Conservation (phyloP, 2,329 filamentous ascomycete genomes). For the Mycogone perniciosa region DNA sequence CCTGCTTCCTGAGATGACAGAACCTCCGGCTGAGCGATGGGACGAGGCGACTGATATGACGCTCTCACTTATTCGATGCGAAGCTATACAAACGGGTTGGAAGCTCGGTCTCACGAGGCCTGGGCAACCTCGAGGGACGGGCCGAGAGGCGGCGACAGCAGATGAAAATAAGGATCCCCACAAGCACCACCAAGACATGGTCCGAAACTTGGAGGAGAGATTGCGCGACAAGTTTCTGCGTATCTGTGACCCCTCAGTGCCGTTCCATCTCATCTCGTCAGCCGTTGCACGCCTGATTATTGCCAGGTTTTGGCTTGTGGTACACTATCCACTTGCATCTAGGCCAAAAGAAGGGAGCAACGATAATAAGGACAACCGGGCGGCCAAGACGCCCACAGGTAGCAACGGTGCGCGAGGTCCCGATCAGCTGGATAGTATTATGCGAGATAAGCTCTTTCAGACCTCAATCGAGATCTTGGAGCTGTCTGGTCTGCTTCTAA, state of each 20-base stretch:
- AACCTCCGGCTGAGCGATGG: neutral
- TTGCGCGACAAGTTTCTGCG: neutral
- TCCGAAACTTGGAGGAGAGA: neutral
- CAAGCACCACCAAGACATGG: neutral
- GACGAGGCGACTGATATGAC: constrained; percentile 10
- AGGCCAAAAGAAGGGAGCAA: too few relatives aligned
- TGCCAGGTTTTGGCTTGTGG: constrained; percentile 1
- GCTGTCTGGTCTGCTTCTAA: constrained; percentile 48
- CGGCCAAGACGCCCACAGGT: neutral
- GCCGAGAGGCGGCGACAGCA: neutral
- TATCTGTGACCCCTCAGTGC: neutral
- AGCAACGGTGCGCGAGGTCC: too few relatives aligned
- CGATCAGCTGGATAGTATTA: neutral
- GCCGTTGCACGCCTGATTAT: neutral
- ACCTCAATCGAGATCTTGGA: constrained; percentile 55
- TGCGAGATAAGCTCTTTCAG: neutral
- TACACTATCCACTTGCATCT: neutral
- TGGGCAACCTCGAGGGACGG: neutral
- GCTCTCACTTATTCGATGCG: constrained; percentile 13
- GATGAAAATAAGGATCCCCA: neutral
- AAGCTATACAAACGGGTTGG: constrained; percentile 3
- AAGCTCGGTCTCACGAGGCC: constrained; percentile 8
- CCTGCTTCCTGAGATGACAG: neutral
- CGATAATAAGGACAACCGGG: neutral
- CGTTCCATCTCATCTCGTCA: neutral